These are phyloP conservation scores for Ilyonectria destructans DNA, from an alignment of 2,329 filamentous ascomycete genomes.

Conservation along the genomic window DNA sequence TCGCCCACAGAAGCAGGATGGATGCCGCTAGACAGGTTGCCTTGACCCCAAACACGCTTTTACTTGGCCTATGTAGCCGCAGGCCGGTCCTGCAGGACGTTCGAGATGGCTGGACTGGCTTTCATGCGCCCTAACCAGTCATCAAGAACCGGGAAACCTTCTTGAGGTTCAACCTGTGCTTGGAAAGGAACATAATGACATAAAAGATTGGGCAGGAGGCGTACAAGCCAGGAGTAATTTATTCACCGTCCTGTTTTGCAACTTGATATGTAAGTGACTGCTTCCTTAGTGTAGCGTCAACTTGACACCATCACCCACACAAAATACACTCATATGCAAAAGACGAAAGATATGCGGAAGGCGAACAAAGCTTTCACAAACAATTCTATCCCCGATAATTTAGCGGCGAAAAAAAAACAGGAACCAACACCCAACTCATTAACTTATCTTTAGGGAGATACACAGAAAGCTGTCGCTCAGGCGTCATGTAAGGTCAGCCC, in stretches of 20 bases:
- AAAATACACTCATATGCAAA: conserved; percentile 3
- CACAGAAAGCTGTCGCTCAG: too few species aligned
- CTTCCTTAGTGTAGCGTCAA: background rate
- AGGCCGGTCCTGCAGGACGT: background rate
- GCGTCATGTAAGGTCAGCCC: too few species aligned
- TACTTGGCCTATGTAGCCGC: conserved; percentile 1
- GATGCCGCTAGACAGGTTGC: background rate
- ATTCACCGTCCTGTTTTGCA: background rate
- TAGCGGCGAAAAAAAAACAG: too few species aligned
- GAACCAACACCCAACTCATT: too few species aligned
- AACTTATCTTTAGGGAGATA: too few species aligned
- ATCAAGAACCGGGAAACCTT: background rate
- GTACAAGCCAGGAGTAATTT: background rate
- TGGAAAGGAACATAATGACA: background rate
- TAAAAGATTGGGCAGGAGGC: background rate
- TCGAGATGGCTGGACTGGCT: background rate
- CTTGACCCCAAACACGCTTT: background rate
- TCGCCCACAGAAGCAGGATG: background rate
- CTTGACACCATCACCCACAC: conserved; percentile 1
- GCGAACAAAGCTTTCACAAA: background rate
- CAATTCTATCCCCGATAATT: background rate
- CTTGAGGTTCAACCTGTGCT: conserved; percentile 2
- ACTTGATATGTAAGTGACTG: conserved; percentile 1
- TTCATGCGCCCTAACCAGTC: conserved; percentile 1
- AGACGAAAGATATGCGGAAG: conserved; percentile 1